Evolutionary conservation across 1,284 basidiomycete species (phyloP), one percentile per base, ranked within the genome.

Genomic region (Meripilus lineatus): DNA sequence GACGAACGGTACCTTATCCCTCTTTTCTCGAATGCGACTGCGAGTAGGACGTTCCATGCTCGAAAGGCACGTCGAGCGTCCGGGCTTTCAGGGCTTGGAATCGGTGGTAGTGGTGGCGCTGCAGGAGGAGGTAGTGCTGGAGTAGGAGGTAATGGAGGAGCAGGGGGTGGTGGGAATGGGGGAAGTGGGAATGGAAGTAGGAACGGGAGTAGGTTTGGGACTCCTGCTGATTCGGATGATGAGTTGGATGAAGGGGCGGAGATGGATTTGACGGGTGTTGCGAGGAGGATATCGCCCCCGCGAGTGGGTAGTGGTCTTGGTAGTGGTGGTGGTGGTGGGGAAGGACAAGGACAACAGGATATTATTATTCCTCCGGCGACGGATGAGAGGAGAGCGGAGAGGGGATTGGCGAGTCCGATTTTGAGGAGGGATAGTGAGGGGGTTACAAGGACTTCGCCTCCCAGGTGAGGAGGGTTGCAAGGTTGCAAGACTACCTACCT

Each of bases 1-100:
- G 95, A 99, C 65, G 93, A 99, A 65, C 78, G 93, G 48, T 99
- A 97, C 63, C 72, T 99, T 14, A 66, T 98, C 3, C 96, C 95
- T 13, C 70, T 97, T 32, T 99, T 99, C 69, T 93, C 89, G 46
- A 98, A 98, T 62, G 88, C 88, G 7, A 93, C 92, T 0, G 91
- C 92, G 11, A 90, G 88, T 48, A 74, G 91, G 51, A 84, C 87
- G 44, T 92, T 92, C 72, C 84, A 93, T 53, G 89, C 89, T 1
- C 79, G 86, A 32, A 76, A 81, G 47, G 84, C 83, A 2, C 71
- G 79, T 32, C 68, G 81, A 44, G 68, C 53, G 15, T 41, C 52
- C 5, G 60, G 53, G 0, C 24, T 67, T 10, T 63, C 57, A 8
- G 51, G 45, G 40, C 47, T 46, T 52, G 42, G 42, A 49, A 46